Evolutionary conservation across 176 grass and related monocot species (phyloP), one percentile per base, ranked within the genome.

Genomic region (Elymus sibiricus): DNA sequence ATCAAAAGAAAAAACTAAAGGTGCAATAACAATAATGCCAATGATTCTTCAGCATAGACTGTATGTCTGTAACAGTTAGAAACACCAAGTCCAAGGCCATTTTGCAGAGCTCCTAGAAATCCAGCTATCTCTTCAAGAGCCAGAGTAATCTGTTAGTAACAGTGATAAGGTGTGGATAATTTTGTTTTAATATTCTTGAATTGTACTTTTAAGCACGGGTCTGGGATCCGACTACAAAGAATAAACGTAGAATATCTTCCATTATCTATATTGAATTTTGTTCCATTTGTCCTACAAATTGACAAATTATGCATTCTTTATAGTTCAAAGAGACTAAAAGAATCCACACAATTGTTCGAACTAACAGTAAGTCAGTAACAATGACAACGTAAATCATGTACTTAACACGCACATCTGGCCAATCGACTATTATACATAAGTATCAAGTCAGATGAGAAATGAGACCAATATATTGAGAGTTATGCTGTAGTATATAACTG

Each of bases 401-500:
- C 7, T 78, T 78, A 64, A 63, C 42, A 35, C 27, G 19, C 56
- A 70, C 64, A 24, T 37, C 27, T 39, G 22, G 27, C 6, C 49
- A 44, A 64, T 75, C 63, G 7, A 65, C 38, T 73, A 10, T n/a
- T 65, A 16, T 65, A 49, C 42, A 10, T 49, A 61, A 11, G 44
- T 76, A 76, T 77, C 58, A 62, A 88, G 26, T 88, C 17, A 51
- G 27, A 63, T 74, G 66, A 40, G 24, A 47, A 15, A 63, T 74
- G 40, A 29, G 31, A 47, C 53, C 43, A 68, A 49, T 56, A 74
- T 4, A 82, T 32, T 70, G 32, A 35, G 28, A 32, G 47, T 34
- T 26, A 44, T 51, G n/a, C 31, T 55, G 31, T 70, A 58, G 68
- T 81, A 47, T 66, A 66, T 47, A 80, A 44, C n/a, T 72, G 29